Percentiles rank a stretch among this genome's conserved stretches.
Evolutionary conservation across 1,139 yeast genomes (phyloP).

Genomic region (Candida mesenterica): DNA sequence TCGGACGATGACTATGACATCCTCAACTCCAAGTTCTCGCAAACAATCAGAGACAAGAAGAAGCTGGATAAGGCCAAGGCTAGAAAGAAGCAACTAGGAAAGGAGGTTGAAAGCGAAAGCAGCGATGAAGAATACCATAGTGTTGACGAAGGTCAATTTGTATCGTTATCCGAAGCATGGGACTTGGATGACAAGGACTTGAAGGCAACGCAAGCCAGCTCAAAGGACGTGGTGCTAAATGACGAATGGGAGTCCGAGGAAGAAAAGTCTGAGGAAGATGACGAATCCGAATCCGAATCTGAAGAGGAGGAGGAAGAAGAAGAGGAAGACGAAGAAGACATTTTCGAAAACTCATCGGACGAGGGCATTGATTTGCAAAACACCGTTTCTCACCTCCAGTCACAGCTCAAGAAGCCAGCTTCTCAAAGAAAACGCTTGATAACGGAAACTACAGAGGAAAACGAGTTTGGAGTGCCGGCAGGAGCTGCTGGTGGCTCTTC

Average conservation of each 20-base stretch:
- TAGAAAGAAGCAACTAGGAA: conserved; percentile 20
- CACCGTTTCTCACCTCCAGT: conserved; percentile 31
- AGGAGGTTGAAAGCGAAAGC: conserved; percentile 14
- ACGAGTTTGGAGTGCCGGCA: conserved; percentile 68
- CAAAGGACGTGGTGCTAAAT: conserved; percentile 40
- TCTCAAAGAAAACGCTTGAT: conserved; percentile 41
- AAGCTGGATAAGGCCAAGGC: conserved; percentile 34
- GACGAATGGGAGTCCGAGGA: conserved; percentile 42
- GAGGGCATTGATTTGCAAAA: conserved; percentile 34
- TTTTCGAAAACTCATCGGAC: conserved; percentile 18
- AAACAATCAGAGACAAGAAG: conserved; percentile 58
- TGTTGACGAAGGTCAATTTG: conserved; percentile 70
- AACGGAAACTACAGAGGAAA: conserved; percentile 61
- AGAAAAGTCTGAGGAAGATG: conserved; percentile 20
- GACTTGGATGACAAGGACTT: conserved; percentile 68
- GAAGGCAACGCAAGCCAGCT: conserved; percentile 19
- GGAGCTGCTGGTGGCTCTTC: conserved; percentile 30
- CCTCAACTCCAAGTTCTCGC: conserved; percentile 64
- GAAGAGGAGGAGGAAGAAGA: conserved; percentile 17
- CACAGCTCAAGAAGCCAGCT: conserved; percentile 32
- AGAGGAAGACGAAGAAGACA: conserved; percentile 18
- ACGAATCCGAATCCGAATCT: conserved; percentile 11
- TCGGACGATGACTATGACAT: conserved; percentile 75
- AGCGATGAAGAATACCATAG: conserved; percentile 49
- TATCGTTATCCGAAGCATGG: conserved; percentile 85